Percentiles rank a stretch among this genome's conserved stretches.
Conservation (phyloP, 2,329 filamentous ascomycete genomes). For the Curvularia hawaiiensis region DNA sequence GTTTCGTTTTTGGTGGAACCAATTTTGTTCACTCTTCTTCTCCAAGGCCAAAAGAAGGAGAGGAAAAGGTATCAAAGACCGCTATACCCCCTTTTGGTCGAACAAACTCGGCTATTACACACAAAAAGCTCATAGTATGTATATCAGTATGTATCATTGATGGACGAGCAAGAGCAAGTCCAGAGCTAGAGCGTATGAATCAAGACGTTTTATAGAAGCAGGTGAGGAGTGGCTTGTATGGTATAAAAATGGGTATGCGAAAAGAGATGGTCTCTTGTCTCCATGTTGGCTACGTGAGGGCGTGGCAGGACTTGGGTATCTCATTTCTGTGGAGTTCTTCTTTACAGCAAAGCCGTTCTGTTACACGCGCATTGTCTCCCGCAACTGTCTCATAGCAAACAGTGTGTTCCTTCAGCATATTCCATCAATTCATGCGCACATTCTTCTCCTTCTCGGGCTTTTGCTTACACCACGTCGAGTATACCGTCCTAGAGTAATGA, state of each 20-base stretch:
- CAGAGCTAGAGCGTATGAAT: constrained; percentile 23
- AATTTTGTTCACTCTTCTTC: background rate
- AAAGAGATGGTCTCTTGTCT: background rate
- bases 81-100: constrained; percentile 20
- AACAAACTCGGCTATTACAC: constrained; percentile 10
- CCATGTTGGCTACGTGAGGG: background rate
- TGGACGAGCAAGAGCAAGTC: constrained; percentile 21
- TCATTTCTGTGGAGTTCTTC: constrained; percentile 9
- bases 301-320: constrained; percentile 11
- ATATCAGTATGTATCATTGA: constrained; percentile 11
- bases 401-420: background rate
- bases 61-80: constrained; percentile 7
- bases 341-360: background rate
- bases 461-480: background rate
- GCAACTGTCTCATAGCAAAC: background rate
- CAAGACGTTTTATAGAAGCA: constrained; percentile 1
- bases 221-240: background rate
- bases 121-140: constrained; percentile 8
- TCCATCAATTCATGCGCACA: background rate
- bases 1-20: background rate
- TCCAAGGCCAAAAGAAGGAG: background rate
- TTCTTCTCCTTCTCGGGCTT: background rate
- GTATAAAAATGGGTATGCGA: background rate
- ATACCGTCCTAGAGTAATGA: constrained; percentile 4
- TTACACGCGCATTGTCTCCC: background rate